Evolutionary conservation across 495 filamentous ascomycete species (phyloP).

Genomic region (Tuber melanosporum): DNA sequence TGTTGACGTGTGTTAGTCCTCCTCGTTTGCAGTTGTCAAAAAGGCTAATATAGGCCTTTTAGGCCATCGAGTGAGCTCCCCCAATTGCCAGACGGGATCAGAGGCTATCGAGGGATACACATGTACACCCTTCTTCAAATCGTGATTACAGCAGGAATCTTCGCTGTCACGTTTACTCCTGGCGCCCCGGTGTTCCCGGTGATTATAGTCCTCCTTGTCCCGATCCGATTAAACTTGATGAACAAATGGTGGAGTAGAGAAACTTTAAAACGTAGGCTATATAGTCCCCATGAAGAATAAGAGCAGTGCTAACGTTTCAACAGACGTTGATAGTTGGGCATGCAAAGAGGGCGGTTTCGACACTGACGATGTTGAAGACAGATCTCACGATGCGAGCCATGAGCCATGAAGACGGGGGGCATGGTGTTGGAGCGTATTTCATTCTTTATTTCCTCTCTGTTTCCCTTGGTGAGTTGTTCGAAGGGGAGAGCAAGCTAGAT

Average conservation of each 20-base stretch:
- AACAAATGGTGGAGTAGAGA: constrained; percentile 58
- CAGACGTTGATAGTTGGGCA: constrained; percentile 63
- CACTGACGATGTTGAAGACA: constrained; percentile 10
- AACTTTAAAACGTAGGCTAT: constrained; percentile 45
- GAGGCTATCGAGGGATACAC: constrained; percentile 54
- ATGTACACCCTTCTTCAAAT: constrained; percentile 59
- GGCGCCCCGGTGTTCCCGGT: constrained; percentile 62
- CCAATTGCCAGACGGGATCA: constrained; percentile 48
- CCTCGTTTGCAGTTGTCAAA: neutral
- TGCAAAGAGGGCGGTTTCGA: constrained; percentile 55
- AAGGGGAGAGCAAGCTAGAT: neutral
- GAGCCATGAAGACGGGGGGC: too few species aligned
- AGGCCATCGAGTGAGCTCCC: constrained; percentile 58
- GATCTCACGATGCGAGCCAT: neutral
- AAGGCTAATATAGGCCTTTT: constrained; percentile 10
- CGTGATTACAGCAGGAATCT: constrained; percentile 55
- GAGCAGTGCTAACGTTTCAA: constrained; percentile 42
- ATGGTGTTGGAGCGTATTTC: neutral
- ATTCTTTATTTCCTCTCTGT: neutral
- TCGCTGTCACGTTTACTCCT: constrained; percentile 59
- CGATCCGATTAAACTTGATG: constrained; percentile 58
- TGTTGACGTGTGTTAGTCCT: constrained; percentile 48
- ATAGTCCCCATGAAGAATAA: neutral
- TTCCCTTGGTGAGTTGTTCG: neutral
- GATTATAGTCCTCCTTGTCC: constrained; percentile 61